phyloP scores from a whole-genome alignment of 140 eudicot genomes.

The Senecio squalidus region DNA sequence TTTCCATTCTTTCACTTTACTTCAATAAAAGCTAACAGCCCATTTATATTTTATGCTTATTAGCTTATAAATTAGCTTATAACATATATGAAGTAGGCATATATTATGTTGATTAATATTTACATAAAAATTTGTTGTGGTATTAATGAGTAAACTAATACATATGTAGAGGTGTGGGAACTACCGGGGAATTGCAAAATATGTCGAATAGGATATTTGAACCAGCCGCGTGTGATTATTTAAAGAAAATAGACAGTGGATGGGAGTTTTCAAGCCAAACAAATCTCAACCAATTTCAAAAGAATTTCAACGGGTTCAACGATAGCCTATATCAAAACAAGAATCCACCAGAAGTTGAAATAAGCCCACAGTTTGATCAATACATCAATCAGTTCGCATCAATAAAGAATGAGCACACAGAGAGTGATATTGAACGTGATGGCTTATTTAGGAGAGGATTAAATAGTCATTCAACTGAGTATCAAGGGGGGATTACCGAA shows the following conservation, averaged over 20 bases:
- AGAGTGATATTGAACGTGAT: constrained; percentile 19
- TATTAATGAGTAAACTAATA: not conserved
- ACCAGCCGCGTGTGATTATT: constrained; percentile 50
- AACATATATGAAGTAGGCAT: not conserved
- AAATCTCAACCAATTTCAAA: constrained; percentile 36
- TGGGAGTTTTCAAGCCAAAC: constrained; percentile 41
- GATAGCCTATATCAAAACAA: constrained; percentile 33
- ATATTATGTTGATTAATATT: constrained; percentile 1
- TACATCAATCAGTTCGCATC: constrained; percentile 20
- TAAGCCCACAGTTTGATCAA: constrained; percentile 39
- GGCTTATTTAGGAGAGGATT: constrained; percentile 21
- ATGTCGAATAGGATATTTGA: constrained; percentile 32
- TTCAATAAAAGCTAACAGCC: constrained; percentile 29
- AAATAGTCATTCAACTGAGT: constrained; percentile 21
- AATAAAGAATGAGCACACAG: constrained; percentile 31
- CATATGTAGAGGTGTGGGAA: constrained; percentile 42
- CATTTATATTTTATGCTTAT: constrained; percentile 14
- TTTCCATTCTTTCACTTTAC: constrained; percentile 30
- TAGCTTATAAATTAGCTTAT: not conserved
- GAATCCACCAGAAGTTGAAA: constrained; percentile 34
- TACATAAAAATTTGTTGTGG: not conserved
- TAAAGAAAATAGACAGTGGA: constrained; percentile 48
- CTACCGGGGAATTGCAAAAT: constrained; percentile 32
- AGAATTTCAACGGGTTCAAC: constrained; percentile 29
- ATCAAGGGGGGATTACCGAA: constrained; percentile 28